phyloP scores from a whole-genome alignment of 306 rosid species.

The Castanea mollissima region DNA sequence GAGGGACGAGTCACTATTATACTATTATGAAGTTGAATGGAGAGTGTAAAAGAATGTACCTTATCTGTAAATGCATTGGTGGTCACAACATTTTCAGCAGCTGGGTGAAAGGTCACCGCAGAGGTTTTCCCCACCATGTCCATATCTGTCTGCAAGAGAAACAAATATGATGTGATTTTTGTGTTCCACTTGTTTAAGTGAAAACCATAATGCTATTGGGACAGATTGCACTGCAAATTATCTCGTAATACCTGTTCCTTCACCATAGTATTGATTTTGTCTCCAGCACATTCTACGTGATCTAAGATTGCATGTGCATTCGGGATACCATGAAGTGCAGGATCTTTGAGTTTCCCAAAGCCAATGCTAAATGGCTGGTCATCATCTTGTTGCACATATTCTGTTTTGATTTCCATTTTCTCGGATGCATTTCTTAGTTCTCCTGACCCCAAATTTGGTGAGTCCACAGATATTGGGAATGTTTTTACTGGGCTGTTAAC shows the following conservation, averaged over 20 bases:
- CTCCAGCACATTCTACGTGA: slow-evolving; percentile 42
- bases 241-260: slow-evolving; percentile 55
- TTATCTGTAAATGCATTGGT: slow-evolving; percentile 29
- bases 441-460: slow-evolving; percentile 33
- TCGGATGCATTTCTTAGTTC: slow-evolving; percentile 34
- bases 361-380: slow-evolving; percentile 35
- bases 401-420: slow-evolving; percentile 49
- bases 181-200: slow-evolving; percentile 1
- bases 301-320: slow-evolving; percentile 32
- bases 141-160: slow-evolving; percentile 30
- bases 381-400: slow-evolving; percentile 37
- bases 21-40: neutral
- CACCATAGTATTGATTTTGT: slow-evolving; percentile 32
- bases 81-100: slow-evolving; percentile 30
- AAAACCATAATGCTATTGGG: neutral
- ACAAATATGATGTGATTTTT: slow-evolving; percentile 7
- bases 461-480: slow-evolving; percentile 37
- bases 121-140: slow-evolving; percentile 30
- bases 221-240: slow-evolving; percentile 12
- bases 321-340: slow-evolving; percentile 42
- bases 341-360: slow-evolving; percentile 36
- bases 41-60: slow-evolving; percentile 24
- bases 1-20: neutral
- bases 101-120: slow-evolving; percentile 26
- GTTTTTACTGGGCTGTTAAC: slow-evolving; percentile 42